Base-by-base conservation (phyloP, 176 grass and related monocot genomes). In the sorghum (Sorghum bicolor) region DNA sequence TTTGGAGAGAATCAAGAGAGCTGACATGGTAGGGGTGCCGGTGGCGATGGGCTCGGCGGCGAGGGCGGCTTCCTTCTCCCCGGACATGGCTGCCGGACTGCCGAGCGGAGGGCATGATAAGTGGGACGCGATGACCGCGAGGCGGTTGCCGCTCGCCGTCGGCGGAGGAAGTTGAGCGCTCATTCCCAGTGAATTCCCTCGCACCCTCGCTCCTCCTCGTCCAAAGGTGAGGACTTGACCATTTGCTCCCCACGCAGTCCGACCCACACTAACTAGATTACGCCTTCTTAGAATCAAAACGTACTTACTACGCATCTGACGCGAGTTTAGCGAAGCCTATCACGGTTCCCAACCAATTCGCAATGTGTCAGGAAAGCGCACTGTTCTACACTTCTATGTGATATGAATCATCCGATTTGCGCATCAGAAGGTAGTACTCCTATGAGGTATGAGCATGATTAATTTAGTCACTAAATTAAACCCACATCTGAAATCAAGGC, bases 21-120 rank as follows among this genome's bases (percentile, higher is more conserved):
- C 79, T 92, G 71, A 95, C 93, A 95, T 95, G 83, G 93, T 95
- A 15, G 83, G 83, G 9, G 78, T 86, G 67, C 82, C 88, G 74
- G 83, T 64, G 30, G 85, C 88, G 74, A 80, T 64, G 30, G 85
- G 87, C 11, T 71, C 45, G 33, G 90, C 64, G 45, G 87, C 87
- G 17, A 88, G 85, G 52, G 87, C 79, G n/a, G 90, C 85, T 17
- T 85, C 83, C 79, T 86, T 75, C 80, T 86, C 80, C 64, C 83
- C 70, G 50, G 92, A 78, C 68, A 83, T 83, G 32, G 26, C 25
- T 60, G 64, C 20, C 45, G 28, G 74, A 26, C 33, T 77, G 36
- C 64, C 33, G 64, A 64, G 28, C 44, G 17, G 38, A 75, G 84
- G 20, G 19, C 30, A 20, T 17, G 75, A 61, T 26, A 90, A 78